These are phyloP conservation scores for Tulasnella sp. DNA, from an alignment of 768 basidiomycete species.

Conservation along the genomic window DNA sequence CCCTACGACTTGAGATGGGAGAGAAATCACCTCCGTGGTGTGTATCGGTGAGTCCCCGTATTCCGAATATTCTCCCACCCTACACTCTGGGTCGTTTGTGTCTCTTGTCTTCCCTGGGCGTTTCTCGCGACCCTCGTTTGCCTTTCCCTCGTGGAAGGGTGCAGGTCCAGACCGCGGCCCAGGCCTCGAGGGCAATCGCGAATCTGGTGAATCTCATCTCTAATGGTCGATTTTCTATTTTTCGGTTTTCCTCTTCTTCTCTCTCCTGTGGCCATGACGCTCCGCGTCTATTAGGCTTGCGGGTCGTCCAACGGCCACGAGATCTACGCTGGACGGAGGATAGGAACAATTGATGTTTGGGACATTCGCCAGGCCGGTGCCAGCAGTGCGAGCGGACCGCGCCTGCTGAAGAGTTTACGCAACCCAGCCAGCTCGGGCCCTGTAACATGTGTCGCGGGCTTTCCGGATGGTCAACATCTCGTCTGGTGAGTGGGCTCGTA, in stretches of 20 bases:
- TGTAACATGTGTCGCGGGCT: slow-evolving; percentile 84
- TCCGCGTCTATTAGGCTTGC: slow-evolving; percentile 60
- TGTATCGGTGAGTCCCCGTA: slow-evolving; percentile 63
- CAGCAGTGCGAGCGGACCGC: slow-evolving; percentile 59
- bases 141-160: slow-evolving; percentile 12
- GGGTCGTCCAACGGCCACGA: slow-evolving; percentile 89
- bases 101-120: background rate
- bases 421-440: slow-evolving; percentile 88
- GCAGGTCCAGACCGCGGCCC: slow-evolving; percentile 20
- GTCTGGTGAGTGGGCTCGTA: slow-evolving; percentile 61
- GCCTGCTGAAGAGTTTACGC: slow-evolving; percentile 72
- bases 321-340: slow-evolving; percentile 86
- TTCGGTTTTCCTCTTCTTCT: background rate
- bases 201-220: slow-evolving; percentile 13
- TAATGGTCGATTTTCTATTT: background rate
- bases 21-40: slow-evolving; percentile 96
- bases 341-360: slow-evolving; percentile 90
- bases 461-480: slow-evolving; percentile 89
- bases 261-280: slow-evolving; percentile 4
- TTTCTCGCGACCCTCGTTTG: slow-evolving; percentile 4
- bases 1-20: slow-evolving; percentile 74
- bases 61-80: slow-evolving; percentile 19
- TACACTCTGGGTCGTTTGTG: background rate
- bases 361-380: slow-evolving; percentile 79
- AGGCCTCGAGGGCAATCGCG: slow-evolving; percentile 10